Base-by-base conservation (phyloP, 148 eudicot species). In the Chenopodium album region DNA sequence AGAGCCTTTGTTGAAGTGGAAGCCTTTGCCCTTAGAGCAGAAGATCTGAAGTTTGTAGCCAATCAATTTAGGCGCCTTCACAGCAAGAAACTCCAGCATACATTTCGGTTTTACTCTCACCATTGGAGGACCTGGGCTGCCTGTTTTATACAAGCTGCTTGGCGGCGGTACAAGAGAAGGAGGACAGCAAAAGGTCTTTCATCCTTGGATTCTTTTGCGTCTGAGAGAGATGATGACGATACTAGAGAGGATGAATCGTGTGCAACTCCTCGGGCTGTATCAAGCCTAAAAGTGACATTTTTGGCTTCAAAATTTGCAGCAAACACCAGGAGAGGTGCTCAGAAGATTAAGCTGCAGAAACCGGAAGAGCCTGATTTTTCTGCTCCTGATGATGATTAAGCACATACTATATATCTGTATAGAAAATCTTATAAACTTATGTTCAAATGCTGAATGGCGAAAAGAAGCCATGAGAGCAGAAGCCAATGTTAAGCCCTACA, bases 51-150 rank as follows among this genome's bases (percentile, higher is more conserved):
- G 82, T 92, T 90, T 79, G 95, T 92, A 2, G 98, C 98, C 0
- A 90, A 90, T 77, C 98, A 93, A 67, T 93, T 92, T 72, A 88
- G 95, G 78, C 84, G 95, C 37, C 95, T 93, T 59, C 98, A 93
- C 78, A 93, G 98, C 90, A 93, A 90, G 86, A 92, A 92, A 79
- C 87, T 93, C 70, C 98, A 93, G 84, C 98, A 93, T 78, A 93
- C 95, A 0, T 93, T 93, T 78, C 89, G 98, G 66, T 90, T 89
- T 54, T 88, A 93, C 82, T 93, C 98, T 77, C 98, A 92, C 80
- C 98, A 93, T 81, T 93, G 98, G 98, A 89, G 95, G 83, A 90
- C 95, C 7, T 93, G 98, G 98, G 98, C 95, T 28, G 98, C 98
- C 14, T 92, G 95, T 84, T 93, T 92, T 48, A 90, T 93, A 34